Base-by-base conservation (phyloP, 805 yeast genomes). In the Zygosaccharomyces bisporus region DNA sequence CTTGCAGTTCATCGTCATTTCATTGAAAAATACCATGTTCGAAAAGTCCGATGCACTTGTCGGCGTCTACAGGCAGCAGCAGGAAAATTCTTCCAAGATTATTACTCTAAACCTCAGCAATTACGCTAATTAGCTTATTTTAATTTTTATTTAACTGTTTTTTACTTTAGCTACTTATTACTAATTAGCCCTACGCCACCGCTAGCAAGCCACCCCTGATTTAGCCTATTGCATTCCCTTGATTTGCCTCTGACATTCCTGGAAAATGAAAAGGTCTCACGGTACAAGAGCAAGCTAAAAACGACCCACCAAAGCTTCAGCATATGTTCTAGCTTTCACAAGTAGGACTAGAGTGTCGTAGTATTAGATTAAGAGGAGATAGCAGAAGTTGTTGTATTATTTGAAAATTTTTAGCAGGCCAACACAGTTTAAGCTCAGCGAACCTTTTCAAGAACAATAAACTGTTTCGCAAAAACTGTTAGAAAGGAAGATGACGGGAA, bases 1-100 rank as follows among this genome's bases (percentile, higher is more conserved):
- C 34, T 80, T 87, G 62, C 99, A 93, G 60, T 88, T 91, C 56
- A 88, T 93, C 62, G 96, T 93, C 35, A 93, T 93, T 49, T 85
- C 95, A 34, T 75, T 93, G 64, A 93, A 91, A 66, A 88, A 84
- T 56, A 77, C 86, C 1, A 71, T 93, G 58, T 93, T 85, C 64
- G 96, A 90, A 59, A 80, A 80, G 55, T 86, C 96, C 6, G 95
- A 88, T 58, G 82, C 96, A 0, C 71, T 93, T 45, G 95, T 93
- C 4, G 99, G 99, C 24, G 90, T 93, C 40, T 90, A 86, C 68
- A 74, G 95, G 51, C 93, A 86, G 47, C 95, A 85, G 54, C 67
- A 69, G 6, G 77, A 79, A 41, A 86, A 85, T 56, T 75, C 87
- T 39, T 84, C 95, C 3, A 78, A 73, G 52, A 81, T 88, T 2